A percentile compares a stretch with the other conserved stretches of the same genome.
phyloP scores from a whole-genome alignment of 768 basidiomycete species.

The Strobilomyces confusus region DNA sequence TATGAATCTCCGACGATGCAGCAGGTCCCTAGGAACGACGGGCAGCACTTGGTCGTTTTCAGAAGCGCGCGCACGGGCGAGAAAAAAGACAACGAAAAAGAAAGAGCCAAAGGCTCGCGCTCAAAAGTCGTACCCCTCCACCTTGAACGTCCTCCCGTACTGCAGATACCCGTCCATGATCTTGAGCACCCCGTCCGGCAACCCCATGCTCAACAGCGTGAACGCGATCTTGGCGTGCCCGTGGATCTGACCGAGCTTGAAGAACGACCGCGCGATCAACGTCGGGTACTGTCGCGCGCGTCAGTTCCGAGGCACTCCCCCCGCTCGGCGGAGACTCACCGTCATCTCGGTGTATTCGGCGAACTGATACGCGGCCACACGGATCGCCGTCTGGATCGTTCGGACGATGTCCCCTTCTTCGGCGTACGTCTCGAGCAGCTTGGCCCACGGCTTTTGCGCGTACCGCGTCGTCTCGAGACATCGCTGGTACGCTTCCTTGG shows the following conservation, averaged over 20 bases:
- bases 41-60: too few relatives aligned
- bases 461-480: constrained; percentile 86
- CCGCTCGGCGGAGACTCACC: constrained; percentile 42
- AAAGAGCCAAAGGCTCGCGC: too few relatives aligned
- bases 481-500: constrained; percentile 95
- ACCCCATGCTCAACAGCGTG: constrained; percentile 89
- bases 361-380: constrained; percentile 89
- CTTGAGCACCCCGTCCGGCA: constrained; percentile 85
- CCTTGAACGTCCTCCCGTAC: constrained; percentile 84
- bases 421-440: constrained; percentile 94
- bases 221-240: constrained; percentile 93
- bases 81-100: too few relatives aligned
- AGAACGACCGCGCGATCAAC: constrained; percentile 83
- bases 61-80: too few relatives aligned
- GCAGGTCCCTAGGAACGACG: too few relatives aligned
- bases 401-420: constrained; percentile 93
- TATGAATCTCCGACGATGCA: too few relatives aligned
- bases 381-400: constrained; percentile 86
- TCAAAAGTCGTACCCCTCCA: constrained; percentile 40
- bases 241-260: constrained; percentile 90
- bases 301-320: not conserved
- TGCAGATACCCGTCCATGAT: constrained; percentile 91
- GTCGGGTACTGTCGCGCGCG: constrained; percentile 62
- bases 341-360: constrained; percentile 88
- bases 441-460: constrained; percentile 88